Evolutionary conservation across 306 rosid species (phyloP).

Genomic region (Argentina anserina): DNA sequence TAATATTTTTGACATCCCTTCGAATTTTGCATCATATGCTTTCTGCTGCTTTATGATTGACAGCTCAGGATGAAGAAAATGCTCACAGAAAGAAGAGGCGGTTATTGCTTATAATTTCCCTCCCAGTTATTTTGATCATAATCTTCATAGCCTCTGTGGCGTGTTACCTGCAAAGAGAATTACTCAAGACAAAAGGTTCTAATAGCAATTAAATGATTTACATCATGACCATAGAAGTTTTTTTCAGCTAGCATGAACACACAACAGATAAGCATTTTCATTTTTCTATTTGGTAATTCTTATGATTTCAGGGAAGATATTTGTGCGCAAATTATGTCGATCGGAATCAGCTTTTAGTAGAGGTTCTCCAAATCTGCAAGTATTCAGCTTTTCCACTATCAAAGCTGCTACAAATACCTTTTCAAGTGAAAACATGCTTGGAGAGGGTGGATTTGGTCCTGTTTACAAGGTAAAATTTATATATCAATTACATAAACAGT

Average conservation of each 20-base stretch:
- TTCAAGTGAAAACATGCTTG: constrained; percentile 32
- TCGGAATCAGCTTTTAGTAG: constrained; percentile 3
- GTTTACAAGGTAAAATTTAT: constrained; percentile 30
- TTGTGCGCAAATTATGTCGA: neutral
- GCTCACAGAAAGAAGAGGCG: constrained; percentile 2
- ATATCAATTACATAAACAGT: neutral
- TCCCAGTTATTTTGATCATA: constrained; percentile 18
- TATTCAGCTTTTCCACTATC: constrained; percentile 22
- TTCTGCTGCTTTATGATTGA: neutral
- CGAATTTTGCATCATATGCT: neutral
- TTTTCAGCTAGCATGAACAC: neutral
- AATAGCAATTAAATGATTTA: neutral
- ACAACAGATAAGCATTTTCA: neutral
- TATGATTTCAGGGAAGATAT: constrained; percentile 7
- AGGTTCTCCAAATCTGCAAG: constrained; percentile 21
- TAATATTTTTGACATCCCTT: neutral
- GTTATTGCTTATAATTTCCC: constrained; percentile 16
- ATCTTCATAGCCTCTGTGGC: constrained; percentile 5
- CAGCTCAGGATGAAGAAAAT: constrained; percentile 25
- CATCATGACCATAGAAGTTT: neutral
- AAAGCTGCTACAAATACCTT: constrained; percentile 32
- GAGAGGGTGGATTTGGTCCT: constrained; percentile 40
- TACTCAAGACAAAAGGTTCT: constrained; percentile 19
- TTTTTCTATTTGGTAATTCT: neutral
- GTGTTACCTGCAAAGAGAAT: constrained; percentile 13